phyloP scores from a whole-genome alignment of 169 alveolate species.

The Cystoisospora suis region DNA sequence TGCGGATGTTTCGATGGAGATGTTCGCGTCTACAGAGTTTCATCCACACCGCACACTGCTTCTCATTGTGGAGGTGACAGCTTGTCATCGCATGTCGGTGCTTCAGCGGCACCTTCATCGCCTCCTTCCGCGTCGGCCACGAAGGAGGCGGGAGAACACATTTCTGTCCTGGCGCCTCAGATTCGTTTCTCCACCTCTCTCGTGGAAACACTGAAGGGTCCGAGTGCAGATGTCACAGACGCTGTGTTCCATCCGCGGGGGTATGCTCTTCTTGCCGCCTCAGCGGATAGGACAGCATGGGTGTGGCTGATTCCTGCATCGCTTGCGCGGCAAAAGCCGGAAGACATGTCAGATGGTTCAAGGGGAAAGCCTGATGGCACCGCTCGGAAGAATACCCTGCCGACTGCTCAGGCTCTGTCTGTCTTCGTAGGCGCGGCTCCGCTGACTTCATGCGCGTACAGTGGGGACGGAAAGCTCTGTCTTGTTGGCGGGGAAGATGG shows the following conservation, averaged over 20 bases:
- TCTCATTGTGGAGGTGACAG: no score
- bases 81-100: no score
- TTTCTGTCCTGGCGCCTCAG: not conserved
- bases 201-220: slow-evolving; percentile 39
- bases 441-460: slow-evolving; percentile 45
- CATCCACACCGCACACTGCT: not conserved
- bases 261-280: slow-evolving; percentile 36
- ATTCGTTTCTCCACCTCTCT: not conserved
- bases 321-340: not conserved
- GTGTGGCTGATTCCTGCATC: slow-evolving; percentile 44
- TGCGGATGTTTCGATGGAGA: slow-evolving; percentile 54
- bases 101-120: not conserved
- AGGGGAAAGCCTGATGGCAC: not conserved
- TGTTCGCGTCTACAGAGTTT: slow-evolving; percentile 17
- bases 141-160: not conserved
- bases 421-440: slow-evolving; percentile 43
- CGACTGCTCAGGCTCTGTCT: not conserved
- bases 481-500: slow-evolving; percentile 41
- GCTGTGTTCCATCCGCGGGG: slow-evolving; percentile 47
- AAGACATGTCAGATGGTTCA: no score
- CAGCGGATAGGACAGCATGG: slow-evolving; percentile 56
- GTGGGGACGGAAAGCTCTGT: slow-evolving; percentile 30
- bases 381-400: not conserved
- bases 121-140: not conserved
- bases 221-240: not conserved